Base-by-base conservation (phyloP, 2,329 filamentous ascomycete species). In the Didymella keratinophila region DNA sequence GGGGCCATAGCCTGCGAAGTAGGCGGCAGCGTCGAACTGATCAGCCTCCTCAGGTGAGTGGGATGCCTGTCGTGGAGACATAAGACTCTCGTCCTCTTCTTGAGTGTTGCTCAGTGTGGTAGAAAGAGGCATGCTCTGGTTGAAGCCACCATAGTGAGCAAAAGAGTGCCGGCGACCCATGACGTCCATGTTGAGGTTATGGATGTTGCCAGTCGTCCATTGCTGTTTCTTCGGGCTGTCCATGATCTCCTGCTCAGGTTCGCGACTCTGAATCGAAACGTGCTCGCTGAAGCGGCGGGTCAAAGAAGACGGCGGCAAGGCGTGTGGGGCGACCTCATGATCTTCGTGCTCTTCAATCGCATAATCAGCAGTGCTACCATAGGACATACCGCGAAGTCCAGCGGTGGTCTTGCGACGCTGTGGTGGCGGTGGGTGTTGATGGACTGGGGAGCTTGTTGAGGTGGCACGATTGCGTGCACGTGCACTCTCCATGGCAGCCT, bases 91-190 rank as follows among this genome's bases (percentile, higher is more conserved):
- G 12, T 74, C 70, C 34, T 73, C 71, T 51, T 74, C 72, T 43
- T 72, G 66, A 0, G 71, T 76, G 58, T 76, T 70, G 47, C 64
- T 63, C 42, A 76, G 57, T 6, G 69, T 71, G 4, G 69, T 53
- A 0, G 68, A 60, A 2, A 66, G 47, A 3, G 67, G 64, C 60
- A 74, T 68, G 2, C 62, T 63, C 9, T 64, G 60, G 12, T 64
- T 66, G 42, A 76, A 70, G 43, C 64, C 70, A 25, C 65, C 63
- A 32, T 73, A 72, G 36, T 75, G 79, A 14, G 81, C 91, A 71
- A 95, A 92, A 1, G 91, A 94, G 75, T 94, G 91, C 27, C 91
- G 87, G 58, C 91, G 85, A 68, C 90, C 92, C 69, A 93, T 89
- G 12, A 63, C 61, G 37, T 74, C 71, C 25, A 61, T 56, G 27